These are phyloP conservation scores for Arctium lappa DNA, from an alignment of 129 eudicot species.

Conservation along the genomic window DNA sequence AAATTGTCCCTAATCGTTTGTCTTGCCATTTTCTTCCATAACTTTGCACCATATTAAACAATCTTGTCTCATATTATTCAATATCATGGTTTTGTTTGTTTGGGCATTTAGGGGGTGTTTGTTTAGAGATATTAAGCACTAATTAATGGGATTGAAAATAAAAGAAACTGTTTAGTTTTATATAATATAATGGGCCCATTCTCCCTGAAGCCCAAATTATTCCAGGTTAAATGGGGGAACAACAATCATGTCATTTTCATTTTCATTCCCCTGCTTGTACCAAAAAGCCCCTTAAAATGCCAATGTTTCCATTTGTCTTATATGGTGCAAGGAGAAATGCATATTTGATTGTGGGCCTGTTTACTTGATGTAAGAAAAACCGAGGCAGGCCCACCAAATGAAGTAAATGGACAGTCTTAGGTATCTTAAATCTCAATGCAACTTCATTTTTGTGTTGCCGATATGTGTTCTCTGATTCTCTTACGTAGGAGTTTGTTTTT, in stretches of 20 bases:
- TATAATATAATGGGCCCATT: too few relatives aligned
- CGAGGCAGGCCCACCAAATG: not conserved
- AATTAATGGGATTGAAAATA: too few relatives aligned
- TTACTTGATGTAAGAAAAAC: not conserved
- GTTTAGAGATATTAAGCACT: too few relatives aligned
- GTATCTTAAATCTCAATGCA: not conserved
- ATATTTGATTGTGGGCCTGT: not conserved
- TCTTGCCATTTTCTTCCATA: not conserved
- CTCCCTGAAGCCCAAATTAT: too few relatives aligned
- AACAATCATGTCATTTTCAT: too few relatives aligned
- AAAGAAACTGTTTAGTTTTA: too few relatives aligned
- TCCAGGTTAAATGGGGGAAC: too few relatives aligned
- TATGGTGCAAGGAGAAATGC: constrained; percentile 6
- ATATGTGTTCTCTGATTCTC: not conserved
- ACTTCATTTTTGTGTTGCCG: not conserved
- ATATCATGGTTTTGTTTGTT: constrained; percentile 1
- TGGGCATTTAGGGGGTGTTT: not conserved
- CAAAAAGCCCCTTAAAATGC: not conserved
- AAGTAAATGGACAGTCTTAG: not conserved
- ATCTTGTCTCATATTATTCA: not conserved
- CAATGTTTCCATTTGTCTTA: not conserved
- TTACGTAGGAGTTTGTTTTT: not conserved
- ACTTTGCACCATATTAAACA: not conserved
- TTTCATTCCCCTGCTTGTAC: too few relatives aligned
- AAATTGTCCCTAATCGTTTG: not conserved